Conservation (phyloP, 106 monocot genomes). For the Dendrobium catenatum region DNA sequence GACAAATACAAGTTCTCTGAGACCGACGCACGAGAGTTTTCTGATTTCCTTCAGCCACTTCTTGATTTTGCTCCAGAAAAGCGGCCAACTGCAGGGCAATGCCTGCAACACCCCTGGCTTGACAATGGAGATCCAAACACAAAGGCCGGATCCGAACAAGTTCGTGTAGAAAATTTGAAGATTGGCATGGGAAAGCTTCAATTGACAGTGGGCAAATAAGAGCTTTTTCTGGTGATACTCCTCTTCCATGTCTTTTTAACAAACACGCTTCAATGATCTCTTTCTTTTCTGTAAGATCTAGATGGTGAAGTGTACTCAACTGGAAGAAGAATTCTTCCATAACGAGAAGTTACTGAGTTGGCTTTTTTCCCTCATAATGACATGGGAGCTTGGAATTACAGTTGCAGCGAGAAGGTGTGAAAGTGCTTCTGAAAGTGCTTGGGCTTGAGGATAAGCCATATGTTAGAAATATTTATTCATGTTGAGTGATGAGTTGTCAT, state of each 20-base stretch:
- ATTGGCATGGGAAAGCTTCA: slow-evolving; percentile 24
- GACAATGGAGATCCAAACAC: not conserved
- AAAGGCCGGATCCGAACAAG: slow-evolving; percentile 9
- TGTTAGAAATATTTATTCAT: too few relatives aligned
- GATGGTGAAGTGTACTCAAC: too few relatives aligned
- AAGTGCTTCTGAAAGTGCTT: too few relatives aligned
- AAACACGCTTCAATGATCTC: too few relatives aligned
- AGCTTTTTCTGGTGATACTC: not conserved
- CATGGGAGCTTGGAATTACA: too few relatives aligned
- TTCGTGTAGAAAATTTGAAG: slow-evolving; percentile 16
- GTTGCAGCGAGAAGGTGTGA: too few relatives aligned
- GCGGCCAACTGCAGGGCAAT: slow-evolving; percentile 62
- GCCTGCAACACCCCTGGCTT: slow-evolving; percentile 72
- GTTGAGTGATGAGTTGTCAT: too few relatives aligned
- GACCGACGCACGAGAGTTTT: slow-evolving; percentile 46
- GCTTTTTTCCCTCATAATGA: too few relatives aligned
- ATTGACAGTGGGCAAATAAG: slow-evolving; percentile 4
- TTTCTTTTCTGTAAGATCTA: not conserved
- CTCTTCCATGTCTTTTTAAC: not conserved
- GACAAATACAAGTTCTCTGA: slow-evolving; percentile 76
- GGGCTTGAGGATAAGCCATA: too few relatives aligned
- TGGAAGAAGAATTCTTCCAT: too few relatives aligned
- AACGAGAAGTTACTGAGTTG: too few relatives aligned
- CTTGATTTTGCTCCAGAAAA: slow-evolving; percentile 81
- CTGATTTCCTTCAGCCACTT: slow-evolving; percentile 67